Conservation (phyloP, 805 yeast genomes). For the Saturnispora dispora region DNA sequence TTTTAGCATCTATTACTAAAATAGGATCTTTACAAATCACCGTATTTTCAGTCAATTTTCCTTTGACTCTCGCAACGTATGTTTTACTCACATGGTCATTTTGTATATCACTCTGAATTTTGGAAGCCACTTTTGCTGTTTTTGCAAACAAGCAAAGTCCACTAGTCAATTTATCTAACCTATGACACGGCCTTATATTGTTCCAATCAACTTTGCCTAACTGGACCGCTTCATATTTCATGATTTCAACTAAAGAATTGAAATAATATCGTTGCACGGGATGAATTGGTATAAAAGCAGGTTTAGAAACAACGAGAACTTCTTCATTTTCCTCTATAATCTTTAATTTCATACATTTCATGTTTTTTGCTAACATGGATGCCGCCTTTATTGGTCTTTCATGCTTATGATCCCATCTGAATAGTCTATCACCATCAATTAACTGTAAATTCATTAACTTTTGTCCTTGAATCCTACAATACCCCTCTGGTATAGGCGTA, state of each 20-base stretch:
- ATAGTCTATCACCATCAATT: constrained; percentile 23
- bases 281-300: constrained; percentile 47
- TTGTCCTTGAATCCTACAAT: constrained; percentile 23
- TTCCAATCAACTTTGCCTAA: constrained; percentile 3
- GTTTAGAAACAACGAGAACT: constrained; percentile 38
- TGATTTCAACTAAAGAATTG: constrained; percentile 39
- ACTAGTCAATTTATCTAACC: constrained; percentile 46
- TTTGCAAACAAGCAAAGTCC: constrained; percentile 42
- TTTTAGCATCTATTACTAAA: constrained; percentile 24
- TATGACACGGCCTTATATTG: constrained; percentile 33
- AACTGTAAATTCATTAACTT: constrained; percentile 18
- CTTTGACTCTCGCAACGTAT: constrained; percentile 38
- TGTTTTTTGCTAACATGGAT: constrained; percentile 8
- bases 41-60: constrained; percentile 31
- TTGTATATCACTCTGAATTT: constrained; percentile 28
- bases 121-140: constrained; percentile 26
- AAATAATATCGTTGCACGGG: constrained; percentile 39
- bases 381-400: constrained; percentile 21
- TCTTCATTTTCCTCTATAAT: constrained; percentile 23
- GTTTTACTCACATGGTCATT: constrained; percentile 28
- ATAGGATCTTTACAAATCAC: constrained; percentile 32
- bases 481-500: background rate
- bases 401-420: constrained; percentile 23
- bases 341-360: background rate
- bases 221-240: constrained; percentile 25